Percentiles rank a stretch among this genome's conserved stretches.
Conservation (phyloP, 345 rosid genomes). For the Leavenworthia alabamica region DNA sequence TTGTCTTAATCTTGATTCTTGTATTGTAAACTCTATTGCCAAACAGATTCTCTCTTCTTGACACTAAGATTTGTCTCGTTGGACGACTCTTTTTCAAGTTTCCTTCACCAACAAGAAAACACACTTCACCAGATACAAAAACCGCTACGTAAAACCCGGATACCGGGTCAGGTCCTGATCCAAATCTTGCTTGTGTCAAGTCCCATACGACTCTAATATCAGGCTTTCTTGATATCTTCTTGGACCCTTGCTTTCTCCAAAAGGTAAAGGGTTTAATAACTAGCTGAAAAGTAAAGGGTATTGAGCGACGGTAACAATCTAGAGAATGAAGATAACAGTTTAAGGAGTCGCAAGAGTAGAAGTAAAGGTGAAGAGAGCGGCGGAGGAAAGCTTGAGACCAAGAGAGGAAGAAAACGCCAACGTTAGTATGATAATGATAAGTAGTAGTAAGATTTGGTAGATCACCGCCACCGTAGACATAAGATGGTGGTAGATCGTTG, state of each 20-base stretch:
- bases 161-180: conserved; percentile 64
- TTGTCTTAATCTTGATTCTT: conserved; percentile 55
- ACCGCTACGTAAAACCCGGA: conserved; percentile 72
- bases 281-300: conserved; percentile 50
- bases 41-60: conserved; percentile 62
- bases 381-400: conserved; percentile 69
- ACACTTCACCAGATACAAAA: conserved; percentile 48
- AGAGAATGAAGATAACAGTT: conserved; percentile 38
- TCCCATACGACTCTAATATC: conserved; percentile 58
- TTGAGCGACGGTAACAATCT: conserved; percentile 21
- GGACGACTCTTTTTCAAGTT: conserved; percentile 33
- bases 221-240: conserved; percentile 31
- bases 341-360: conserved; percentile 34
- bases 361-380: conserved; percentile 62
- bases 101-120: conserved; percentile 60
- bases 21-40: conserved; percentile 59
- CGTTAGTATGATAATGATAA: conserved; percentile 58
- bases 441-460: conserved; percentile 36
- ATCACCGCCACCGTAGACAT: conserved; percentile 26
- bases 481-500: background rate
- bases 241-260: conserved; percentile 81
- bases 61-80: conserved; percentile 40
- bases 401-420: conserved; percentile 75
- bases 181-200: conserved; percentile 58
- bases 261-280: conserved; percentile 44